Evolutionary conservation across 768 basidiomycete genomes (phyloP).

Genomic region (Inosperma sp.): DNA sequence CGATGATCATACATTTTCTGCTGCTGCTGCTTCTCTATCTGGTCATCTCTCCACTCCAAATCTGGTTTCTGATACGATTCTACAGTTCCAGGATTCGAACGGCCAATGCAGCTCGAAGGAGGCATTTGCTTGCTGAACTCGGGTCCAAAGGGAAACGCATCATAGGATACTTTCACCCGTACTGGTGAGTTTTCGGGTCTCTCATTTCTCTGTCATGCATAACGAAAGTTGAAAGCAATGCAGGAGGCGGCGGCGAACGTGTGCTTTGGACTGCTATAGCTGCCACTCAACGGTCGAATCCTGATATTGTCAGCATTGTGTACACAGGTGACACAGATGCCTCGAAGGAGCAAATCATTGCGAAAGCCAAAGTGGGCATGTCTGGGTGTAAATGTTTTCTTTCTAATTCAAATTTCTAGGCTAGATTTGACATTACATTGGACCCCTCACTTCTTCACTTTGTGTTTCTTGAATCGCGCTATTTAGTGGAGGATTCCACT

Average conservation of each 20-base stretch:
- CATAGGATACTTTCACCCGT: conserved; percentile 92
- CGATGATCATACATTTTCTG: too few species aligned
- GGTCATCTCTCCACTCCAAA: too few species aligned
- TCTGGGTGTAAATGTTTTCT: background rate
- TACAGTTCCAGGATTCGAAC: too few species aligned
- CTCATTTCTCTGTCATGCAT: conserved; percentile 24
- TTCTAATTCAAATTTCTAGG: too few species aligned
- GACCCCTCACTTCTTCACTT: conserved; percentile 67
- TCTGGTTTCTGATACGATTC: too few species aligned
- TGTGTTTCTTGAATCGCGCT: conserved; percentile 68
- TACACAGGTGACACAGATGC: conserved; percentile 87
- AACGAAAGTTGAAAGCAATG: conserved; percentile 59
- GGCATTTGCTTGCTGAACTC: too few species aligned
- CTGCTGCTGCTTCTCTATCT: too few species aligned
- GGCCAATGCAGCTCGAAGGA: too few species aligned
- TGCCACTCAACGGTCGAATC: conserved; percentile 63
- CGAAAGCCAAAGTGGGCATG: conserved; percentile 64
- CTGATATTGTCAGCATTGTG: conserved; percentile 65
- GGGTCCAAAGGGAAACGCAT: conserved; percentile 31
- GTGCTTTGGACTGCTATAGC: conserved; percentile 92
- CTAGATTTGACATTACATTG: conserved; percentile 76
- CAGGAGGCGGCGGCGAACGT: conserved; percentile 94
- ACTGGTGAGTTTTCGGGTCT: conserved; percentile 58
- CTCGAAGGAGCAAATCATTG: conserved; percentile 74
- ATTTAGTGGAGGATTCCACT: conserved; percentile 70